These are phyloP conservation scores for Corymbia maculata DNA, from an alignment of 345 rosid species.

Conservation along the genomic window DNA sequence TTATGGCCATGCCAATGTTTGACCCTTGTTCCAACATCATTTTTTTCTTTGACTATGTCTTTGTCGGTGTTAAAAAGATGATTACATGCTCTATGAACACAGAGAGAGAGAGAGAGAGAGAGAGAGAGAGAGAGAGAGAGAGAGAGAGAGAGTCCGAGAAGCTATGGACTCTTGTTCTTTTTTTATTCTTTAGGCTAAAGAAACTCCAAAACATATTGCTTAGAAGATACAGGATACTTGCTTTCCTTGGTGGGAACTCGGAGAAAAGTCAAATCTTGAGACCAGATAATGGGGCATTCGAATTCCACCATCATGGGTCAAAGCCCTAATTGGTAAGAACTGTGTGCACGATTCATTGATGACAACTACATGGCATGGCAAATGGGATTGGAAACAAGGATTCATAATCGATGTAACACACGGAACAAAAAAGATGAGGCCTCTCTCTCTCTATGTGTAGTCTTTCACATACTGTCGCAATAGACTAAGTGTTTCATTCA, in stretches of 20 bases:
- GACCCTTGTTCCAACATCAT: slow-evolving; percentile 6
- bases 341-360: not conserved
- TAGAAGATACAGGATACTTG: not conserved
- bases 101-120: not conserved
- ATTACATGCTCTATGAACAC: not conserved
- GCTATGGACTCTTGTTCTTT: slow-evolving; percentile 1
- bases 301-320: not conserved
- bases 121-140: not conserved
- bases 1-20: slow-evolving; percentile 1
- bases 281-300: not conserved
- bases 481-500: not conserved
- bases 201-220: not conserved
- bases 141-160: slow-evolving; percentile 4
- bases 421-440: not conserved
- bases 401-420: not conserved
- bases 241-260: not conserved
- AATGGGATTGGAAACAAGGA: not conserved
- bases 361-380: not conserved
- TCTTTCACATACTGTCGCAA: not conserved
- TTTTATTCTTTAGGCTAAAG: not conserved
- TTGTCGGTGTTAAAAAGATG: not conserved
- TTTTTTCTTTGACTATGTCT: slow-evolving; percentile 5
- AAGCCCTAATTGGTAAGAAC: not conserved
- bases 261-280: not conserved
- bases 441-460: not conserved